phyloP scores from a whole-genome alignment of 306 rosid species.

The Vicia faba region DNA sequence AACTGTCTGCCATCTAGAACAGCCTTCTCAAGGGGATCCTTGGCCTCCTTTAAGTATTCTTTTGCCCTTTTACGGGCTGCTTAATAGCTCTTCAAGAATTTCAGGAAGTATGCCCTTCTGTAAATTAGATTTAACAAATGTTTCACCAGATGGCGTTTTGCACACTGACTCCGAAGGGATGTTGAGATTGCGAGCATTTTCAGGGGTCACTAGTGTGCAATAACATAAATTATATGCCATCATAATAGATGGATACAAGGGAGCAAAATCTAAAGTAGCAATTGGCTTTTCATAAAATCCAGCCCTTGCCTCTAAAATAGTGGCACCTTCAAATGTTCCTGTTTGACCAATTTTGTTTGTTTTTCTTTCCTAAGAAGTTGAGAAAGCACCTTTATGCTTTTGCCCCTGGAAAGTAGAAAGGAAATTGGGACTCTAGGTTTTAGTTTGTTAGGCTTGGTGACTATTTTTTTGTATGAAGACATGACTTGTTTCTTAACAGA shows the following conservation, averaged over 20 bases:
- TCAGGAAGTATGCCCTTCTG: constrained; percentile 99
- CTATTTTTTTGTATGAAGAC: no score
- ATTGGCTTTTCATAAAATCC: constrained; percentile 96
- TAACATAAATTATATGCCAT: constrained; percentile 99
- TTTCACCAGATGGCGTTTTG: constrained; percentile 96
- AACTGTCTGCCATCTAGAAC: constrained; percentile 95
- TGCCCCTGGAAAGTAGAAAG: constrained; percentile 94
- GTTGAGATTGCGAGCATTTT: constrained; percentile 71
- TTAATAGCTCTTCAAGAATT: constrained; percentile 92
- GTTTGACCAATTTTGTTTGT: constrained; percentile 82
- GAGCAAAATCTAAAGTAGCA: constrained; percentile 97
- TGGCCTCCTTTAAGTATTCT: constrained; percentile 93
- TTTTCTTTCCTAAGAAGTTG: constrained; percentile 99
- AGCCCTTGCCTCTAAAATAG: constrained; percentile 90
- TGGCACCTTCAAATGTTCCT: constrained; percentile 98
- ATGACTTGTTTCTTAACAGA: no score
- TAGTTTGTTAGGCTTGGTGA: no score
- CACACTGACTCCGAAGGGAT: constrained; percentile 80
- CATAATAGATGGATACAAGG: constrained; percentile 96
- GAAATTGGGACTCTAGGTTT: constrained; percentile 98
- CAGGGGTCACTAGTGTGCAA: constrained; percentile 92
- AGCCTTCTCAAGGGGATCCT: constrained; percentile 94
- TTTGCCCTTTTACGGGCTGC: constrained; percentile 95
- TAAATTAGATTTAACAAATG: constrained; percentile 77
- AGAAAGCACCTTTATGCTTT: constrained; percentile 97